Percentiles rank a stretch among this genome's conserved stretches.
phyloP scores from a whole-genome alignment of 768 basidiomycete species.

The Hericium alpestre region DNA sequence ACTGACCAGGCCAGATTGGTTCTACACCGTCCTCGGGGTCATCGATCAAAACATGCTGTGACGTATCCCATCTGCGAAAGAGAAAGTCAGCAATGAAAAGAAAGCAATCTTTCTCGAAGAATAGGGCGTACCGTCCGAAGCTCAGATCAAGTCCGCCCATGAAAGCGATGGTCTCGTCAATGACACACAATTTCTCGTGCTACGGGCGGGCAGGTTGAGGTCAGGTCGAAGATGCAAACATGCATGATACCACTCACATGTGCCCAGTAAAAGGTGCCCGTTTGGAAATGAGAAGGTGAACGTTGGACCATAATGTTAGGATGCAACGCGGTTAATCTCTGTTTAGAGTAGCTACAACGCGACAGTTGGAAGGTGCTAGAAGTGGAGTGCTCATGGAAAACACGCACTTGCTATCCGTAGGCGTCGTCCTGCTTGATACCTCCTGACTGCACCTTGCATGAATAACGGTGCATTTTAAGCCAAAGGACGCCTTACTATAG shows the following conservation, averaged over 20 bases:
- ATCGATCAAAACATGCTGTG: constrained; percentile 85
- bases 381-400: not conserved
- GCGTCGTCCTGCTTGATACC: constrained; percentile 91
- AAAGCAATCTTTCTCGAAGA: constrained; percentile 2
- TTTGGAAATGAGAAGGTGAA: constrained; percentile 94
- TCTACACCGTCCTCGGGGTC: constrained; percentile 60
- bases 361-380: not conserved
- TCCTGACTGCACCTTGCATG: constrained; percentile 55
- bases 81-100: not conserved
- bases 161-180: constrained; percentile 94
- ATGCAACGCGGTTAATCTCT: constrained; percentile 66
- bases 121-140: constrained; percentile 55
- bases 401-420: constrained; percentile 80
- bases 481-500: constrained; percentile 54
- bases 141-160: constrained; percentile 96
- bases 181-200: constrained; percentile 98
- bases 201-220: constrained; percentile 19
- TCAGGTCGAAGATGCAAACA: not conserved
- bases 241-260: constrained; percentile 48
- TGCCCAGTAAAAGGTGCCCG: constrained; percentile 97
- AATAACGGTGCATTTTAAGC: not conserved
- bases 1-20: constrained; percentile 76
- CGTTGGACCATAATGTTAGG: constrained; percentile 93
- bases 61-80: constrained; percentile 79
- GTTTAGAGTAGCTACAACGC: constrained; percentile 65